These are phyloP conservation scores for Xerocomus brunneocitrinus DNA, from an alignment of 768 basidiomycete genomes.

Conservation along the genomic window DNA sequence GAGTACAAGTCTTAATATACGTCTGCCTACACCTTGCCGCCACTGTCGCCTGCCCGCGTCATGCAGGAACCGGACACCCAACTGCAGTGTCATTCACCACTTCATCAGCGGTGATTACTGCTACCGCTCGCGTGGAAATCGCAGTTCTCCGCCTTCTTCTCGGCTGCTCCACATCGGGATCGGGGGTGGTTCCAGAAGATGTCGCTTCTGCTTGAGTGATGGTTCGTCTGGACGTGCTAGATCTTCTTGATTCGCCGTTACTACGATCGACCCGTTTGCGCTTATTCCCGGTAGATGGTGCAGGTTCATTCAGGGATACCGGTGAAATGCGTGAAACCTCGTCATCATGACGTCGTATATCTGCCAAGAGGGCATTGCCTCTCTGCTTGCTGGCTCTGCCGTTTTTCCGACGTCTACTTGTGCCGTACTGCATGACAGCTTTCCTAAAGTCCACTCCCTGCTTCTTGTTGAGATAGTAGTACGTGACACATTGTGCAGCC, in stretches of 20 bases:
- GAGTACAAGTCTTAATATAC: conserved; percentile 21
- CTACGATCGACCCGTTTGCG: conserved; percentile 36
- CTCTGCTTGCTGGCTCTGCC: conserved; percentile 68
- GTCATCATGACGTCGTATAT: conserved; percentile 75
- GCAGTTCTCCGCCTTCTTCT: conserved; percentile 38
- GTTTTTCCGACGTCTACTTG: conserved; percentile 58
- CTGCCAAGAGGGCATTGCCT: conserved; percentile 74
- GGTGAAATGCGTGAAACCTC: conserved; percentile 29
- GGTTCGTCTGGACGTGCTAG: conserved; percentile 35
- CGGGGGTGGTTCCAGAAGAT: conserved; percentile 48
- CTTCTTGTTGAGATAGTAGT: conserved; percentile 95
- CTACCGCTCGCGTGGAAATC: conserved; percentile 24
- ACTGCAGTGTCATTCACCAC: conserved; percentile 30
- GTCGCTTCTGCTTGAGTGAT: conserved; percentile 45
- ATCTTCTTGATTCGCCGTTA: conserved; percentile 34
- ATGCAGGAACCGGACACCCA: conserved; percentile 25
- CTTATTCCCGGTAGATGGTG: conserved; percentile 32
- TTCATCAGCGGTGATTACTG: conserved; percentile 30
- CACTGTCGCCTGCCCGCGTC: conserved; percentile 1
- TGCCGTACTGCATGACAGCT: conserved; percentile 61
- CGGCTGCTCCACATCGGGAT: conserved; percentile 61
- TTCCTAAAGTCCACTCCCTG: conserved; percentile 79
- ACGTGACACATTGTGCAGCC: conserved; percentile 82
- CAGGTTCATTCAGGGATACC: conserved; percentile 17
- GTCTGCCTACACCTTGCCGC: conserved; percentile 6